Base-by-base conservation (phyloP, 2,329 filamentous ascomycete genomes). In the Sporothrix variecibatus region DNA sequence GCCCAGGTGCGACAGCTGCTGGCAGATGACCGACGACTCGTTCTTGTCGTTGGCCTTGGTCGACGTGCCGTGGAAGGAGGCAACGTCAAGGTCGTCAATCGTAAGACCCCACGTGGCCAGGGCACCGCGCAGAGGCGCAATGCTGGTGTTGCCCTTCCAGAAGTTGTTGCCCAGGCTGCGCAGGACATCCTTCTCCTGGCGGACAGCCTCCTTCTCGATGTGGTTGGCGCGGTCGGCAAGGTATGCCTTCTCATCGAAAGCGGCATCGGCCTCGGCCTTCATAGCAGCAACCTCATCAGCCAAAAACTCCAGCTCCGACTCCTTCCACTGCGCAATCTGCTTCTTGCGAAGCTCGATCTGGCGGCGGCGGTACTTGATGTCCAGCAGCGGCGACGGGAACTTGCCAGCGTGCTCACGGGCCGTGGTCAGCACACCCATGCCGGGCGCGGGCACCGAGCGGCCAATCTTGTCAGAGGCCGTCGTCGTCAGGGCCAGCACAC, bases 1-100 rank as follows among this genome's bases (percentile, higher is more conserved):
- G 78, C 96, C 96, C 72, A 99, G 91, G 82, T 99, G 97, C 79
- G 92, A 91, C 84, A 99, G 90, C 85, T 99, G 97, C 83, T 98
- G 91, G 87, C 95, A 98, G 79, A 99, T 93, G 80, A 98, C 96
- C 72, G 95, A 95, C 23, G 96, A 98, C 84, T 99, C 96, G 84
- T 99, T 99, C 91, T 98, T 98, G 87, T 99, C 96, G 83, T 99
- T 99, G 78, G 96, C 96, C 81, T 97, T 94, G 77, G 96, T 99
- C 0, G 96, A 98, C 56, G 96, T 99, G 80, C 96, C 96, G 86
- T 99, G 96, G 93, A 98, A 98, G 17, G 96, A 98, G 20, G 96
- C 95, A 76, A 99, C 94, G 78, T 88, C 93, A 49, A 99, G 90
- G 80, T 99, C 96, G 80, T 99, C 96, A 77, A 99, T 94, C 15